Evolutionary conservation across 2,329 filamentous ascomycete species (phyloP).

Genomic region (Colletotrichum chrysophilum): DNA sequence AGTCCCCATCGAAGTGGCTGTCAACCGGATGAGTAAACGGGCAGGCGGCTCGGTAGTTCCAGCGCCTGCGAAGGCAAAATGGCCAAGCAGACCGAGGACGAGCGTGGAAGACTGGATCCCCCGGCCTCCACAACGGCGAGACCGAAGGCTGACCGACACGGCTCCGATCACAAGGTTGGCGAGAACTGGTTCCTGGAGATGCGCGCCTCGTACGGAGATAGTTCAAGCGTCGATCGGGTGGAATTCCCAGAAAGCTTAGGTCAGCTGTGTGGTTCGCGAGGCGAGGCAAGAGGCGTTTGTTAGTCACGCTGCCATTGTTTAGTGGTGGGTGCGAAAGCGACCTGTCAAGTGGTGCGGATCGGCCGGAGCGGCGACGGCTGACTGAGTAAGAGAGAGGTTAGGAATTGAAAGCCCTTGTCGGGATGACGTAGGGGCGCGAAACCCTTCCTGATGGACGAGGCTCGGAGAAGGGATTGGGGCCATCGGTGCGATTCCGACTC

Average conservation of each 20-base stretch:
- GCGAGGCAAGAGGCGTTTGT: slow-evolving; percentile 3
- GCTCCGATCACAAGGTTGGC: slow-evolving; percentile 10
- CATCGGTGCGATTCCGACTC: slow-evolving; percentile 11
- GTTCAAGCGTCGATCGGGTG: background rate
- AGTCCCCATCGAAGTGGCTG: background rate
- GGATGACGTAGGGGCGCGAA: slow-evolving; percentile 14
- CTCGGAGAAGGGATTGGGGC: background rate
- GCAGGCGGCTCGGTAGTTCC: background rate
- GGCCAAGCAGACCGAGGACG: slow-evolving; percentile 2
- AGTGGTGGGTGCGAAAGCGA: slow-evolving; percentile 7
- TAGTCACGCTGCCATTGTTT: slow-evolving; percentile 2
- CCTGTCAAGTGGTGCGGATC: slow-evolving; percentile 6
- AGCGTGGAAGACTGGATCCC: background rate
- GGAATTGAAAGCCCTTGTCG: background rate
- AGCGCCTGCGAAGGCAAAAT: slow-evolving; percentile 2
- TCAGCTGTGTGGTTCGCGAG: slow-evolving; percentile 6
- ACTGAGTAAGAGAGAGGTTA: slow-evolving; percentile 16
- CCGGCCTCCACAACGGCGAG: slow-evolving; percentile 12
- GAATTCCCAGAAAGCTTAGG: slow-evolving; percentile 7
- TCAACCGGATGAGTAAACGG: background rate
- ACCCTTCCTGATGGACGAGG: slow-evolving; percentile 4
- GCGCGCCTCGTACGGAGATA: background rate
- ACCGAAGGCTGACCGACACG: slow-evolving; percentile 16
- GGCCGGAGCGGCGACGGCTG: slow-evolving; percentile 8
- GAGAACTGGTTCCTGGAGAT: background rate